Base-by-base conservation (phyloP, 441 rosid genomes). In the Aleurites moluccanus region DNA sequence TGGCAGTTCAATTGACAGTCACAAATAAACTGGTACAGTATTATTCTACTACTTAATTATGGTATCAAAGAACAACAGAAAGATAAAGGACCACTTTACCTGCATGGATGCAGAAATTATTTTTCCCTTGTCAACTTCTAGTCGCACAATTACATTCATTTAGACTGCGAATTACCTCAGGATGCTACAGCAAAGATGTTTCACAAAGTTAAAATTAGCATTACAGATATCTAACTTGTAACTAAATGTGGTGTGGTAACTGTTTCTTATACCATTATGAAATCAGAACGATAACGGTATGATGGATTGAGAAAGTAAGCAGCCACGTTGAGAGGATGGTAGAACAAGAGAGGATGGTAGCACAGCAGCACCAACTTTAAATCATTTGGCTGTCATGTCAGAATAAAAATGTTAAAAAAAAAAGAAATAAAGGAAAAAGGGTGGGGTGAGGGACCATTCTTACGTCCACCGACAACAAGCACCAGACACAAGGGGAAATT, bases 271-370 rank as follows among this genome's bases (percentile, higher is more conserved):
- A 95, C 99, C 92, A 79, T 79, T 69, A 84, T 60, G 79, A 91
- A 90, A 84, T 95, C 98, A 57, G 87, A 84, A 73, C 85, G 88
- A 72, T 89, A 95, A 66, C 92, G 87, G 70, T 87, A 87, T 18
- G 91, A 85, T 7, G 97, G 98, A 80, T 93, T 95, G 76, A 95
- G 86, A 80, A 91, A 92, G 86, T 91, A 93, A 53, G 99, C 96
- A 81, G 97, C 97, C 72, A 89, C 85, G 75, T 88, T 83, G 64
- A 95, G 93, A 23, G 99, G 98, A 73, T 93, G 98, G 78, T 82
- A 92, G 79, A 89, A 84, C 83, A 89, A 86, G 52, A 90, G 77
- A n/a, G n/a, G n/a, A n/a, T n/a, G n/a, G n/a, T 16, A 56, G 72
- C 67, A 60, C 76, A 56, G 69, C 55, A 72, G 55, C 73, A 67